Conservation (phyloP, 1,139 yeast genomes). For the Sugiyamaella paludigena region DNA sequence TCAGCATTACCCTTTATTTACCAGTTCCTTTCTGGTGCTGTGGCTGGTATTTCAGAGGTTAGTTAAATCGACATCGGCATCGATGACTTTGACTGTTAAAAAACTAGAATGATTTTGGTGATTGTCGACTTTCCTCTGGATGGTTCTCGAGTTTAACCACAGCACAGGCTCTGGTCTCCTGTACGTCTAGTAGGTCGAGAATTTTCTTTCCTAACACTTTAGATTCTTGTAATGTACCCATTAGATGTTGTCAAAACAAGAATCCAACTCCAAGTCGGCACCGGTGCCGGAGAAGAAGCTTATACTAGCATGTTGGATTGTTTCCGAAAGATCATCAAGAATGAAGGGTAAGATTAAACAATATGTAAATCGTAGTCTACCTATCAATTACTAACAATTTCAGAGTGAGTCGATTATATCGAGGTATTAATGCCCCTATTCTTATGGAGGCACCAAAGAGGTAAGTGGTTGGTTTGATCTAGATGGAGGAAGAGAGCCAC, state of each 20-base stretch:
- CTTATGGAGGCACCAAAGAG: conserved; percentile 98
- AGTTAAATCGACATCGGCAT: conserved; percentile 17
- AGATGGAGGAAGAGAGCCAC: conserved; percentile 4
- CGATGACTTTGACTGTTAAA: too few species aligned
- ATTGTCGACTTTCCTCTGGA: too few species aligned
- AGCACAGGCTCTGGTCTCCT: too few species aligned
- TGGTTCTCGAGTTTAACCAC: too few species aligned
- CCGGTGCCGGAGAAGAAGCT: conserved; percentile 47
- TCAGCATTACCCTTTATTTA: conserved; percentile 75
- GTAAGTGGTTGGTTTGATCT: too few species aligned
- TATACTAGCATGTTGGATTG: conserved; percentile 86
- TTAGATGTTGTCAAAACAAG: conserved; percentile 97
- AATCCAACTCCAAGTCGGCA: conserved; percentile 80
- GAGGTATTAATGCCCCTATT: conserved; percentile 94
- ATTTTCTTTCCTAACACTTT: too few species aligned
- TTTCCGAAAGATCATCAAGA: conserved; percentile 72
- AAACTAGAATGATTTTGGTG: too few species aligned
- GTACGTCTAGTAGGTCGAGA: too few species aligned
- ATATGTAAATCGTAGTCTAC: too few species aligned
- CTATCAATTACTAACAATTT: background rate
- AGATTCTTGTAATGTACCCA: conserved; percentile 94
- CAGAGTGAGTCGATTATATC: conserved; percentile 60
- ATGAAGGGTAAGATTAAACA: conserved; percentile 56
- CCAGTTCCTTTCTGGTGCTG: conserved; percentile 92
- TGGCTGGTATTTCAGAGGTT: conserved; percentile 92